Evolutionary conservation across 192 early-diverging fungal genomes (phyloP), one percentile per base, ranked within the genome.

Genomic region (Phycomyces blakesleeanus): DNA sequence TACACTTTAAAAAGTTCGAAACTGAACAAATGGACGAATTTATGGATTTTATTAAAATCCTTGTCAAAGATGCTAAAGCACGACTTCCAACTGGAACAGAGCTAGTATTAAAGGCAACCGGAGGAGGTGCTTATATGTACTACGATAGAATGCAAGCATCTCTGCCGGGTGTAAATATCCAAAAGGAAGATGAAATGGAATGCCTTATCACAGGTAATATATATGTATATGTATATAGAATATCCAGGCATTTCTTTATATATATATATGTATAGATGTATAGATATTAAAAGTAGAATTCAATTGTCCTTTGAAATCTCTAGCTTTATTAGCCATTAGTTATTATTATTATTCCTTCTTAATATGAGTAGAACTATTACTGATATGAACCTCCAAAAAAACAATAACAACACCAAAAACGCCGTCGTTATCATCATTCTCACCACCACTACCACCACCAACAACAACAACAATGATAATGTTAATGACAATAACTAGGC

Each of bases 1-100:
- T 98, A 62, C 93, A 95, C 76, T 98, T 98, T 71, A 84, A 83
- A 60, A 94, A 91, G 67, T 97, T 98, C 64, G 94, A 98, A 68
- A 98, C 96, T 0, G 91, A 93, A 75, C 85, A 93, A 61, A 90
- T 96, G 44, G 89, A 96, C 26, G 80, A 91, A 61, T 96, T 93
- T 76, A 79, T 96, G 18, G 87, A 84, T 29, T 98, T 95, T 62
- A 89, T 97, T 63, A 69, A 75, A 22, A 72, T 79, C 4, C 75
- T 96, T 27, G 63, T 96, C 41, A 52, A 69, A 42, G 73, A 78
- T 34, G 73, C 70, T 34, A 66, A 66, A 29, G 64, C 68, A 40
- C 57, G 55, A 3, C 41, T 12, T 55, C 40, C 61, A 53, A 65
- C 61, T 49, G 64, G 59, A 20, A 69, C 65, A 27, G 72, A 79